Percentiles rank a stretch among this genome's conserved stretches.
Evolutionary conservation across 208 protist species (phyloP).

Genomic region (Angomonas ambiguus): DNA sequence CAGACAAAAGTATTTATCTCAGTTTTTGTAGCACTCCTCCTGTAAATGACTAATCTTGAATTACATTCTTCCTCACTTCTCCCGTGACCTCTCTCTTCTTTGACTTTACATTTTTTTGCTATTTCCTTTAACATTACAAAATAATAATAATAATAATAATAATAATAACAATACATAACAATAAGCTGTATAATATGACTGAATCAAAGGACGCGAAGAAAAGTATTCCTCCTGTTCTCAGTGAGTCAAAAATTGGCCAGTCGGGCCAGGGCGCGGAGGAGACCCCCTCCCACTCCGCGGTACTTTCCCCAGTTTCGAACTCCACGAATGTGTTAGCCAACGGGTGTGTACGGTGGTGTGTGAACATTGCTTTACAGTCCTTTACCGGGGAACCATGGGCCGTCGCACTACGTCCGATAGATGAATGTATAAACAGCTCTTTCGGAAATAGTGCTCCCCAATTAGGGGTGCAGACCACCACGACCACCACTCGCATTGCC

Average conservation of each 20-base stretch:
- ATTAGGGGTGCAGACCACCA: conserved; percentile 3
- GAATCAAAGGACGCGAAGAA: not conserved
- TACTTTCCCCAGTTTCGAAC: conserved; percentile 2
- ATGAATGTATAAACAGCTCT: conserved; percentile 23
- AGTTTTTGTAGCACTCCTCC: conserved; percentile 2
- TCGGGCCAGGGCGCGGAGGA: conserved; percentile 8
- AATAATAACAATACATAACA: not conserved
- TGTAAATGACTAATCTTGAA: no score
- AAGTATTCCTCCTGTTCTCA: not conserved
- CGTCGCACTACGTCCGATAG: conserved; percentile 29
- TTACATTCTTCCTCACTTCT: no score
- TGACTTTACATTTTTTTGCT: conserved; percentile 15
- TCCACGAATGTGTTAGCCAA: conserved; percentile 14
- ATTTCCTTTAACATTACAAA: conserved; percentile 7
- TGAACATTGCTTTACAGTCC: conserved; percentile 76
- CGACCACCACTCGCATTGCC: conserved; percentile 17
- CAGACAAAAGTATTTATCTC: no score
- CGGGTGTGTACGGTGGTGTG: conserved; percentile 61
- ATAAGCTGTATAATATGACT: not conserved
- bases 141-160: no score
- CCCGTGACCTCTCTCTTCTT: no score
- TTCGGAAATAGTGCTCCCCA: conserved; percentile 15
- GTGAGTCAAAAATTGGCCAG: not conserved
- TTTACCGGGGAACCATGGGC: conserved; percentile 76
- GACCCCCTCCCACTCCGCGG: conserved; percentile 3